Conservation (phyloP, 2,329 filamentous ascomycete species). For the Alternaria arbusti region DNA sequence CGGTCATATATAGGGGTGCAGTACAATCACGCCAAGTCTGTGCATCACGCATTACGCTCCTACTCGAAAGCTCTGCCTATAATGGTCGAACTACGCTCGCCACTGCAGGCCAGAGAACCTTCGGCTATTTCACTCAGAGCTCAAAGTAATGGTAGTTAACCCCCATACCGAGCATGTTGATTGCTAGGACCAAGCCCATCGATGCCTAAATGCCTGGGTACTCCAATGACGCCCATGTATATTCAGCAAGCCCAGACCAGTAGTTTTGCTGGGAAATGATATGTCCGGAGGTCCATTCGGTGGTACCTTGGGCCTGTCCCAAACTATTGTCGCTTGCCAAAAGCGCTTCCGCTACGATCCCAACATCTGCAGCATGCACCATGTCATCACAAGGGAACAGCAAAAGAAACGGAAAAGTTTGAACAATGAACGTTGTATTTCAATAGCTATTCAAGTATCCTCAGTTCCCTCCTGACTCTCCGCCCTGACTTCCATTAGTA, state of each 20-base stretch:
- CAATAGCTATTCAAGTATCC: background rate
- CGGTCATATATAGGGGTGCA: background rate
- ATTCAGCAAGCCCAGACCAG: background rate
- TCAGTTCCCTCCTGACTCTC: slow-evolving; percentile 13
- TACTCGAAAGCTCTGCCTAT: background rate
- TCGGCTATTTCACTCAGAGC: background rate
- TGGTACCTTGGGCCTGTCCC: background rate
- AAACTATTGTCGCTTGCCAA: background rate
- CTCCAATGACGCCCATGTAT: background rate
- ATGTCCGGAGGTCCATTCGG: background rate
- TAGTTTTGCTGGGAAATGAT: background rate
- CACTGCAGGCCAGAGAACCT: background rate
- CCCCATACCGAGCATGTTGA: background rate
- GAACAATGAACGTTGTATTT: too few relatives aligned
- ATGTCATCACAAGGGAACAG: background rate
- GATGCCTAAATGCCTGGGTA: background rate
- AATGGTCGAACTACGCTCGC: background rate
- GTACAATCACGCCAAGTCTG: background rate
- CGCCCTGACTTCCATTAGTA: slow-evolving; percentile 23
- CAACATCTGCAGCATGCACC: background rate
- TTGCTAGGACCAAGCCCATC: background rate
- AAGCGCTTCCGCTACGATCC: background rate
- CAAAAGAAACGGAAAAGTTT: too few relatives aligned
- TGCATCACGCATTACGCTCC: background rate
- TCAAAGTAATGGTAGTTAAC: background rate